Evolutionary conservation across 202 grass and related monocot species (phyloP).

Genomic region (Brachypodium distachyon): DNA sequence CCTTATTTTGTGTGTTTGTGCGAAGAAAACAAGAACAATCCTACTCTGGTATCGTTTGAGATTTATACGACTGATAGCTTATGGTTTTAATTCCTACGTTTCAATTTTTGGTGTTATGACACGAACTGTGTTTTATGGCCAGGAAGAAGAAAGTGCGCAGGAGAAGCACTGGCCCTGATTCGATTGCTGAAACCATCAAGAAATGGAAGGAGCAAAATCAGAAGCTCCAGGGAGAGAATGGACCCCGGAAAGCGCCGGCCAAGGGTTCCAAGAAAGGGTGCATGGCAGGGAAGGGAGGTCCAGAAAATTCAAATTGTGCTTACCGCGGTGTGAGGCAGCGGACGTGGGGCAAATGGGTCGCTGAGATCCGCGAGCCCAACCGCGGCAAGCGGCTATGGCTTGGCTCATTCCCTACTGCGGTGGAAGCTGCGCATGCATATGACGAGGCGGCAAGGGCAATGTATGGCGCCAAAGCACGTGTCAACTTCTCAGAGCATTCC

Average conservation of each 20-base stretch:
- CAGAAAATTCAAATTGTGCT: slow-evolving; percentile 53
- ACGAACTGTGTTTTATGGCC: slow-evolving; percentile 10
- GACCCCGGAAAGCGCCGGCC: slow-evolving; percentile 45
- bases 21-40: background rate
- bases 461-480: slow-evolving; percentile 63
- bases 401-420: slow-evolving; percentile 65
- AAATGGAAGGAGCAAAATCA: slow-evolving; percentile 74
- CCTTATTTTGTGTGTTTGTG: background rate
- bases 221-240: slow-evolving; percentile 27
- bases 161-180: slow-evolving; percentile 48
- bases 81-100: background rate
- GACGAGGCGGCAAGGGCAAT: slow-evolving; percentile 84
- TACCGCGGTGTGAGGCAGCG: slow-evolving; percentile 90
- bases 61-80: background rate
- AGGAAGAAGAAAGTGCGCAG: slow-evolving; percentile 74
- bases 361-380: slow-evolving; percentile 91
- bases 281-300: slow-evolving; percentile 91
- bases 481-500: slow-evolving; percentile 47
- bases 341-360: slow-evolving; percentile 96
- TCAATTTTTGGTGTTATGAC: background rate
- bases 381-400: slow-evolving; percentile 78
- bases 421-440: slow-evolving; percentile 62
- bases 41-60: background rate
- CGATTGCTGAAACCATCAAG: slow-evolving; percentile 63
- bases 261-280: slow-evolving; percentile 98